Evolutionary conservation across 2,329 filamentous ascomycete genomes (phyloP).

Genomic region (Ceratocystis papillata): DNA sequence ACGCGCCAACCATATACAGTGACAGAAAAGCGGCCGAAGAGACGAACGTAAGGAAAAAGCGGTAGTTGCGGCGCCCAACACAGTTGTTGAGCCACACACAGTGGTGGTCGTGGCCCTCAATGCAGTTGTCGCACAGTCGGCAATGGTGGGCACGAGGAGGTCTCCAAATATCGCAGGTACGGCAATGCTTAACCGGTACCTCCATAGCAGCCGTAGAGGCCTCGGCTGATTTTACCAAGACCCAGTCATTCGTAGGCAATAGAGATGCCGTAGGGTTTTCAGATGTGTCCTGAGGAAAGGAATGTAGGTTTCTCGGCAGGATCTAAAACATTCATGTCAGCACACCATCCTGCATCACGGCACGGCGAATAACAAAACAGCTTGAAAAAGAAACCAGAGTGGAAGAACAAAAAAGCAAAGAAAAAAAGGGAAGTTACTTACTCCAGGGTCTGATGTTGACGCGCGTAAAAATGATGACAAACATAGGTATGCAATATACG

Average conservation of each 20-base stretch:
- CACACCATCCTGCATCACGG: background rate
- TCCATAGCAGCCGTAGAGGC: slow-evolving; percentile 80
- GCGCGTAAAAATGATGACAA: slow-evolving; percentile 91
- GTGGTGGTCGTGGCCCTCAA: slow-evolving; percentile 95
- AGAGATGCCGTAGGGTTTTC: slow-evolving; percentile 73
- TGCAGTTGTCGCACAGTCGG: slow-evolving; percentile 89
- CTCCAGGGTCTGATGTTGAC: slow-evolving; percentile 82
- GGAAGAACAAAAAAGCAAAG: background rate
- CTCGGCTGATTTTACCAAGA: slow-evolving; percentile 71
- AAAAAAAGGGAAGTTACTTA: slow-evolving; percentile 42
- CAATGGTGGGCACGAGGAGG: slow-evolving; percentile 94
- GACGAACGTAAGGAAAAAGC: slow-evolving; percentile 93
- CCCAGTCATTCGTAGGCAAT: slow-evolving; percentile 87
- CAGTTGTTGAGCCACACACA: slow-evolving; percentile 99
- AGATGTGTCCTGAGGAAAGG: slow-evolving; percentile 64
- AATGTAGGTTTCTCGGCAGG: slow-evolving; percentile 81
- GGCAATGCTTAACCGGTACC: slow-evolving; percentile 95
- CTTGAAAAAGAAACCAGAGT: too few species aligned
- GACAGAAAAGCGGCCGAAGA: slow-evolving; percentile 65
- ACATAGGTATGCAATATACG: slow-evolving; percentile 81
- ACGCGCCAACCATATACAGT: slow-evolving; percentile 64
- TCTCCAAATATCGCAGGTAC: slow-evolving; percentile 94
- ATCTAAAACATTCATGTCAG: slow-evolving; percentile 46
- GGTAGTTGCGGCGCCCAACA: slow-evolving; percentile 91
- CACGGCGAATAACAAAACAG: background rate